Conservation (phyloP, 495 filamentous ascomycete species). For the Halenospora varia region DNA sequence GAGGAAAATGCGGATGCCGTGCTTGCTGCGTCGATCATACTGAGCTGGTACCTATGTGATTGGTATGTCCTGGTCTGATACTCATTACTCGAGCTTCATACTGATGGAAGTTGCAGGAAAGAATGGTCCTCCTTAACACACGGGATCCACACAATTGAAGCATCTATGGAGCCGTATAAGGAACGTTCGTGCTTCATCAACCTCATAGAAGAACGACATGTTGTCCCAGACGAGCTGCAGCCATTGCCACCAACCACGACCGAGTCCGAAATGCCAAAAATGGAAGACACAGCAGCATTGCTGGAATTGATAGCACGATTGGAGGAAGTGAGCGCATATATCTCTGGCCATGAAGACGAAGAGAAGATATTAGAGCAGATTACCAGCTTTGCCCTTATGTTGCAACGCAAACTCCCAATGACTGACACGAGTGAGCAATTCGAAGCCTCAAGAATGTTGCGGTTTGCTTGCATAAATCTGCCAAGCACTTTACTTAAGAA, state of each 20-base stretch:
- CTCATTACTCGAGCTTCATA: not conserved
- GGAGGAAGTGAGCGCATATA: not conserved
- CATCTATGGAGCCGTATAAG: not conserved
- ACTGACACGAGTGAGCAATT: not conserved
- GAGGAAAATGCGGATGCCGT: conserved; percentile 1
- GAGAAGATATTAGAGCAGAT: not conserved
- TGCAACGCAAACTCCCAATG: not conserved
- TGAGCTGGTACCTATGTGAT: conserved; percentile 3
- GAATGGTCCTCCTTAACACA: conserved; percentile 4
- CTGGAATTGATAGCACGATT: not conserved
- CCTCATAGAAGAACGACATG: not conserved
- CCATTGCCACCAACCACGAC: not conserved
- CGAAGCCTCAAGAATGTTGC: not conserved
- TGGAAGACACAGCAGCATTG: not conserved
- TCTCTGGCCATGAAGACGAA: not conserved
- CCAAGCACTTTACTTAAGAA: not conserved
- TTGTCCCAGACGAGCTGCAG: not conserved
- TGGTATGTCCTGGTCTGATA: not conserved
- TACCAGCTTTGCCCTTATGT: not conserved
- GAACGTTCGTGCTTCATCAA: not conserved
- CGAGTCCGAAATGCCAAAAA: not conserved
- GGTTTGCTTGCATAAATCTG: not conserved
- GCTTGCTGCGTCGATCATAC: not conserved
- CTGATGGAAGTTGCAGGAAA: not conserved
- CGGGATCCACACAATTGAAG: not conserved